These are phyloP conservation scores for Talaromyces sp. DNA, from an alignment of 2,329 filamentous ascomycete species.

Conservation along the genomic window DNA sequence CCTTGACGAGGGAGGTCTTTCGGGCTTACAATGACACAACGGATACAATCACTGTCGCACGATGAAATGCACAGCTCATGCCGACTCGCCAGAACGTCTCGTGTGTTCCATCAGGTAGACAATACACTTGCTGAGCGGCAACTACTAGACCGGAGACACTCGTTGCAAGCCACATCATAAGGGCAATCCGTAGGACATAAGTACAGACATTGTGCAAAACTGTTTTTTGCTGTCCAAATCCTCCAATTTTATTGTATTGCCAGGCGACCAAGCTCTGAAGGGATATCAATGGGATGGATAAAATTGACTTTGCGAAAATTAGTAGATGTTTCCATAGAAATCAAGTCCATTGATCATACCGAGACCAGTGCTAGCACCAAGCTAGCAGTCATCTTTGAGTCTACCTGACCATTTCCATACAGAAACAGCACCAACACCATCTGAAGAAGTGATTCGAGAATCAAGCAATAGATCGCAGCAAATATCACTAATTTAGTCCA, in stretches of 20 bases:
- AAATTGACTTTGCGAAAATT: constrained; percentile 32
- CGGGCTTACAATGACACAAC: constrained; percentile 39
- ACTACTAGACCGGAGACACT: constrained; percentile 42
- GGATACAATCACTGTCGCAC: constrained; percentile 36
- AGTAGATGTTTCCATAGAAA: neutral
- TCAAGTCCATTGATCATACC: constrained; percentile 28
- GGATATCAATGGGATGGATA: constrained; percentile 39
- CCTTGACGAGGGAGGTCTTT: neutral
- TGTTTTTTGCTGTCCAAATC: constrained; percentile 34
- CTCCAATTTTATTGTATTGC: constrained; percentile 38
- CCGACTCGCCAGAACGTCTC: constrained; percentile 39
- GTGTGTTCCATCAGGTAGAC: constrained; percentile 30
- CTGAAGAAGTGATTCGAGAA: constrained; percentile 39
- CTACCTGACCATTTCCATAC: constrained; percentile 37
- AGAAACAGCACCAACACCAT: constrained; percentile 39
- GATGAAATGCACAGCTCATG: constrained; percentile 41
- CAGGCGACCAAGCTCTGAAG: constrained; percentile 44
- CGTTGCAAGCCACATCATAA: constrained; percentile 41
- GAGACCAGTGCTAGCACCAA: constrained; percentile 39
- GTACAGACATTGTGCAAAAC: constrained; percentile 37
- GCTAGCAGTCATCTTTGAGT: constrained; percentile 42
- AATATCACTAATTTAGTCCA: constrained; percentile 43
- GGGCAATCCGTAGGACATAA: constrained; percentile 39
- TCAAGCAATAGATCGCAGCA: constrained; percentile 37
- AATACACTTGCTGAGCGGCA: constrained; percentile 38